These are phyloP conservation scores for Fraxinus anomala DNA, from an alignment of 257 asterid species.

Conservation along the genomic window DNA sequence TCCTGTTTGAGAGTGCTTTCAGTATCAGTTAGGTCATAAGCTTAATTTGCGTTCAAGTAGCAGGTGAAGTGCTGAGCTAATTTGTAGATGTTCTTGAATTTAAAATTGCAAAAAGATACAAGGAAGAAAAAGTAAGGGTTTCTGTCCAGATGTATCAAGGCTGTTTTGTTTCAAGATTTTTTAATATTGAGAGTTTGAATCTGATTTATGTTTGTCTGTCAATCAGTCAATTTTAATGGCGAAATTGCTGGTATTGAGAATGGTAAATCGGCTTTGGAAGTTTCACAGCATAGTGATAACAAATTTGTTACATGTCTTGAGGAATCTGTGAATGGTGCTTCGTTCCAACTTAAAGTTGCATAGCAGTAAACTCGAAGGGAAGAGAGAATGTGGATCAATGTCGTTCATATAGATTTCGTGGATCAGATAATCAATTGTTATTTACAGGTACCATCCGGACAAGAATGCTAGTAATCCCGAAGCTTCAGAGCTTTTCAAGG, in stretches of 20 bases:
- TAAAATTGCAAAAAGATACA: neutral
- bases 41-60: neutral
- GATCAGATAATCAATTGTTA: slow-evolving; percentile 23
- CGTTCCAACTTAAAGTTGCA: neutral
- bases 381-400: neutral
- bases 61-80: neutral
- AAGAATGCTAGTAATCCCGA: slow-evolving; percentile 96
- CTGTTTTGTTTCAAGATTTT: neutral
- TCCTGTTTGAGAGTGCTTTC: neutral
- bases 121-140: neutral
- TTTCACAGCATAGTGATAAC: neutral
- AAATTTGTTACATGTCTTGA: neutral
- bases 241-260: neutral
- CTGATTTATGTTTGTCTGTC: neutral
- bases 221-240: neutral
- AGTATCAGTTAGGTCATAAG: neutral
- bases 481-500: slow-evolving; percentile 97
- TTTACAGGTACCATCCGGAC: slow-evolving; percentile 96
- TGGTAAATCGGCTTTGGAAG: neutral
- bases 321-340: neutral
- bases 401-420: slow-evolving; percentile 2
- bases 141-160: neutral
- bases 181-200: neutral
- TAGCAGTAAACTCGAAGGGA: neutral
- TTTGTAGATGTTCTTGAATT: neutral